phyloP scores from a whole-genome alignment of 2,329 filamentous ascomycete species.

The Rhynchosporium secalis region DNA sequence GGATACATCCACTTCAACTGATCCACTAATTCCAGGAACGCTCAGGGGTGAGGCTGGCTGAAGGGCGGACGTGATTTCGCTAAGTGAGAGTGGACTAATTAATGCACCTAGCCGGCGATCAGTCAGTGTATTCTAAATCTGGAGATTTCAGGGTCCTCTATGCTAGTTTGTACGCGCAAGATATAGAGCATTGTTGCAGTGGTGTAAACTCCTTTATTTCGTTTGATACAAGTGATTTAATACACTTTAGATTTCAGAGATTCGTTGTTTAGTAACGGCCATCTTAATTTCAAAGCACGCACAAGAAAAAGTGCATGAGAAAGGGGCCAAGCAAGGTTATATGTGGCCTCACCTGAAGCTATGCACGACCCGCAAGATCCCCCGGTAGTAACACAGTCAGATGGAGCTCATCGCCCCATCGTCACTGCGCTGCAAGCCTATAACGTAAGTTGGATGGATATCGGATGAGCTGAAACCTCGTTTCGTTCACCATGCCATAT shows the following conservation, averaged over 20 bases:
- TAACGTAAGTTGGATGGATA: not conserved
- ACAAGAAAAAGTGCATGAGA: not conserved
- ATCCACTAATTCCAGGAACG: not conserved
- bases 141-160: slow-evolving; percentile 1
- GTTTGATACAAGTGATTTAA: not conserved
- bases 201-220: slow-evolving; percentile 2
- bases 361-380: not conserved
- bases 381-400: not conserved
- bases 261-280: not conserved
- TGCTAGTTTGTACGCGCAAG: not conserved
- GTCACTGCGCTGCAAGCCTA: not conserved
- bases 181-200: not conserved
- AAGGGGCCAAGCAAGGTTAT: not conserved
- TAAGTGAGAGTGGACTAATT: not conserved
- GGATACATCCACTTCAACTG: not conserved
- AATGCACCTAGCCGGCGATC: not conserved
- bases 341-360: no score
- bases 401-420: not conserved
- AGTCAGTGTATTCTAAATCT: slow-evolving; percentile 4
- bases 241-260: slow-evolving; percentile 1
- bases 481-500: not conserved
- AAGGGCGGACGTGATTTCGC: not conserved
- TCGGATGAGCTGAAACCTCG: slow-evolving; percentile 6
- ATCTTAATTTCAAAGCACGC: not conserved
- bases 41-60: not conserved